Evolutionary conservation across 139 green algal genomes (phyloP), one percentile per base, ranked within the genome.

Genomic region (Tetradesmus lagerheimii): DNA sequence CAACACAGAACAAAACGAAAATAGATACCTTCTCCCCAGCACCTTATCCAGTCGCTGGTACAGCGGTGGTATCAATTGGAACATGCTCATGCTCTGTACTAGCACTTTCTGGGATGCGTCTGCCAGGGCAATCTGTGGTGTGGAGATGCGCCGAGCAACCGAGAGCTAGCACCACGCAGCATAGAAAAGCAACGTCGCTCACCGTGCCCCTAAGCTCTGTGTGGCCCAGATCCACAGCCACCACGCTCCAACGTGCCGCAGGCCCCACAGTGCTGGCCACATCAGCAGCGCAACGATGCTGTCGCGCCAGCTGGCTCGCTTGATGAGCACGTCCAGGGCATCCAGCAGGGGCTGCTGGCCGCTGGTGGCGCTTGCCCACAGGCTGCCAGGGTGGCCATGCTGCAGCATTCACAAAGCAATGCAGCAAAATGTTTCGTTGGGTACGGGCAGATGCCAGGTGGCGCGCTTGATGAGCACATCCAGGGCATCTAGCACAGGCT

Each of bases 261-360:
- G 27, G 1, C 25, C 47, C 83, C 82, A 87, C 20, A 87, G 82
- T 34, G 41, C 82, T 39, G 82, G 82, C 82, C 80, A 78, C 83
- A 88, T 80, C 57, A 88, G 38, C 37, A 91, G 78, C 43, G 87
- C 87, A 27, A 78, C 77, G 9, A 91, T 91, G 53, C 76, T 87
- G 78, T 91, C 87, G 6, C 77, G 34, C 87, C 87, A 91, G 87
- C 87, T 91, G 38, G 87, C 78, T 1, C 38, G 53, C 78, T 91
- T 91, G 35, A 91, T 81, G 15, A 91, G 77, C 29, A 91, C 87
- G 45, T 91, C 87, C 57, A 91, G 35, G 25, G 87, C 87, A 79
- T 91, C 87, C 9, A 91, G 78, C 57, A 91, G 87, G 0, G 87
- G 78, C 78, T 91, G 78, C 45, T 62, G 57, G 50, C 53, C 31